A percentile compares a stretch with the other conserved stretches of the same genome.
phyloP scores from a whole-genome alignment of 2,329 filamentous ascomycete species.

The Penicillium digitatum region DNA sequence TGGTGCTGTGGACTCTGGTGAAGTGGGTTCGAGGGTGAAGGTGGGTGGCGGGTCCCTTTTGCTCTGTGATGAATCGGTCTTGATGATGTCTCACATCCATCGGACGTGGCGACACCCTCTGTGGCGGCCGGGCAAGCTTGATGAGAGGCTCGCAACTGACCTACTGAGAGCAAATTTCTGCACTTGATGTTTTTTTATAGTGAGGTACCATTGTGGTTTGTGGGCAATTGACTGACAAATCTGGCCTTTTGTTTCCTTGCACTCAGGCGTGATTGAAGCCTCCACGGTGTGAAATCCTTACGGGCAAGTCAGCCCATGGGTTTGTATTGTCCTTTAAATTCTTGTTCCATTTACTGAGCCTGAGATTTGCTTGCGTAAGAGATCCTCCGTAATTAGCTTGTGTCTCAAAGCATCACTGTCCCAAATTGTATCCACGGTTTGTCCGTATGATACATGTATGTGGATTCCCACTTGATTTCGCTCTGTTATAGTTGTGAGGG shows the following conservation, averaged over 20 bases:
- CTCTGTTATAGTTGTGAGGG: too few relatives aligned
- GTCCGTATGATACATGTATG: too few relatives aligned
- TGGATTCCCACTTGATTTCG: too few relatives aligned
- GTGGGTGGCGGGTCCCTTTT: neutral
- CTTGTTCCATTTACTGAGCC: too few relatives aligned
- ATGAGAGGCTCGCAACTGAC: slow-evolving; percentile 4
- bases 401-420: too few relatives aligned
- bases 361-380: too few relatives aligned
- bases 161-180: neutral
- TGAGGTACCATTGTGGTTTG: neutral
- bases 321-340: neutral
- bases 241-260: neutral
- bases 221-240: neutral
- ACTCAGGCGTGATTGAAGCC: neutral
- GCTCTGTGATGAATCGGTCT: slow-evolving; percentile 3
- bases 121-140: slow-evolving; percentile 5
- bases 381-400: too few relatives aligned
- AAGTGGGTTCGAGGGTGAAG: slow-evolving; percentile 3
- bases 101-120: slow-evolving; percentile 7
- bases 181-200: neutral
- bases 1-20: slow-evolving; percentile 5
- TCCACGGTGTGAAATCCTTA: neutral
- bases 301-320: neutral
- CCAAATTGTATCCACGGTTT: too few relatives aligned
- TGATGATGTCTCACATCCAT: slow-evolving; percentile 7